Evolutionary conservation across 2,329 filamentous ascomycete genomes (phyloP), one percentile per base, ranked within the genome.

Genomic region (Lanzia echinophila): DNA sequence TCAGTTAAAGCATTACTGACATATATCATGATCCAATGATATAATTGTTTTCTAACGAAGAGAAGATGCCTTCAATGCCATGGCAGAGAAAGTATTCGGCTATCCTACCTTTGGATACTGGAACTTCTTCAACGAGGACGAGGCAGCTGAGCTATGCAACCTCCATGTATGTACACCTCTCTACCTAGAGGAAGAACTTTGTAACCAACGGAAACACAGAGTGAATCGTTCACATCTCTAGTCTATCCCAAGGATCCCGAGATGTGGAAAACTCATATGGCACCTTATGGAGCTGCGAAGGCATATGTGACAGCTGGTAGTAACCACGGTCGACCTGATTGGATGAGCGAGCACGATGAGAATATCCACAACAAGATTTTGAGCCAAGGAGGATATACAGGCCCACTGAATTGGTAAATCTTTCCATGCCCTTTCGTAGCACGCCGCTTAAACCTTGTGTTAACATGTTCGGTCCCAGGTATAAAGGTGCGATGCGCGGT

Each of bases 51-150:
- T 36, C 28, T 41, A 20, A 28, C 34, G 17, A 22, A n/a, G 34
- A 55, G 47, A 7, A 47, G 49, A 50, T 55, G 17, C 44, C 20
- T 17, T n/a, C 34, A 59, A 59, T 45, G 31, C 22, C 28, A 22
- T 44, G 28, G 17, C 20, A n/a, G 28, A 50, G 42, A 13, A 43
- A 34, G 39, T 47, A 2, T 44, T 56, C 54, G 56, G 58, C 34
- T 60, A 47, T 56, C 41, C 49, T 28, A 49, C 51, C 31, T 54
- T 54, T 32, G 58, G 56, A 28, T 58, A 60, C 55, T 58, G 47
- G 42, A 31, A 54, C 47, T 60, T 60, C 46, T 55, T 56, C 46
- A 47, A 58, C 24, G 54, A 57, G 49, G 54, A 58, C 34, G 54
- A 57, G 55, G 54, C 56, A 34, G 22, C 47, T 13, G 47, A 56